These are phyloP conservation scores for Herpetospermum pedunculosum DNA, from an alignment of 306 rosid species.

Conservation along the genomic window DNA sequence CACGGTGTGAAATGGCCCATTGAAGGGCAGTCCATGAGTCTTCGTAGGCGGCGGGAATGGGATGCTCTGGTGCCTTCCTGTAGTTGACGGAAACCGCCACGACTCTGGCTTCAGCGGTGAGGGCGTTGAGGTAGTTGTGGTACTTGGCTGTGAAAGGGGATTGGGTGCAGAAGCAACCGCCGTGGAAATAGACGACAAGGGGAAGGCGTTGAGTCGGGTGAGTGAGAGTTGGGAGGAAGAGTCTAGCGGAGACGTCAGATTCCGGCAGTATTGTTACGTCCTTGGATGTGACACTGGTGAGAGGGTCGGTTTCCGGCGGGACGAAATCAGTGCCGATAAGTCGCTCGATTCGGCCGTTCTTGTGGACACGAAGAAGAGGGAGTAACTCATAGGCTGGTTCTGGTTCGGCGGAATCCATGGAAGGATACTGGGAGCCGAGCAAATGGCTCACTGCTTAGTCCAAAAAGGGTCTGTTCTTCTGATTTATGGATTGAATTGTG, in stretches of 20 bases:
- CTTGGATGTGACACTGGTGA: background rate
- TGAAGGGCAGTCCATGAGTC: slow-evolving; percentile 18
- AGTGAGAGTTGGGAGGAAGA: slow-evolving; percentile 22
- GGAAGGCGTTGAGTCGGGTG: slow-evolving; percentile 17
- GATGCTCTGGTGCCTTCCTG: slow-evolving; percentile 21
- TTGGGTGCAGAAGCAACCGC: slow-evolving; percentile 22
- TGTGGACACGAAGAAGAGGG: background rate
- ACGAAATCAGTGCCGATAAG: background rate
- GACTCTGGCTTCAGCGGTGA: slow-evolving; percentile 13
- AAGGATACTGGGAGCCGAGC: background rate
- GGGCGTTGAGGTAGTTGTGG: slow-evolving; percentile 11
- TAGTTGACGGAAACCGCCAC: slow-evolving; percentile 16
- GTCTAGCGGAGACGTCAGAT: slow-evolving; percentile 16
- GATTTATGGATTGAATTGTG: background rate
- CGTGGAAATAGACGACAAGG: slow-evolving; percentile 31
- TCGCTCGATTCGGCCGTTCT: background rate
- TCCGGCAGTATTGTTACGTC: slow-evolving; percentile 7
- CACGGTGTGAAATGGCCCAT: slow-evolving; percentile 12
- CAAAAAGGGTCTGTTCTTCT: background rate
- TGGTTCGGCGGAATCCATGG: background rate
- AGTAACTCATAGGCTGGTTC: background rate
- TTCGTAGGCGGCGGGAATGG: slow-evolving; percentile 19
- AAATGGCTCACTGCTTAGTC: background rate
- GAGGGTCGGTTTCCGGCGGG: background rate
- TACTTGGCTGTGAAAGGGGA: slow-evolving; percentile 21